Conservation (phyloP, 1,284 basidiomycete genomes). For the Ganoderma lingzhi region DNA sequence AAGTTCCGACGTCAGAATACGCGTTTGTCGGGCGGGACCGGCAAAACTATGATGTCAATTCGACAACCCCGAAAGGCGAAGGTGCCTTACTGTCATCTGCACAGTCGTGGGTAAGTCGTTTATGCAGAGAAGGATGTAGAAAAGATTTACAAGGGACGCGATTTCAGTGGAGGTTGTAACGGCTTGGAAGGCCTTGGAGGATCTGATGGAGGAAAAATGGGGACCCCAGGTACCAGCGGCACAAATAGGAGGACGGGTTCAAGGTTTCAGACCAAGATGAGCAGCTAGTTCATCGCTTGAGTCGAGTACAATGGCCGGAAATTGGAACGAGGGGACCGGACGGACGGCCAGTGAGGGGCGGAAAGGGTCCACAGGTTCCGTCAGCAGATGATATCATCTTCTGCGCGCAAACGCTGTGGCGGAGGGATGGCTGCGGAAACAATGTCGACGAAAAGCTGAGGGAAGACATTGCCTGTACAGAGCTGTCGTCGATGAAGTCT, state of each 20-base stretch:
- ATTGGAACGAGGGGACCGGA: not conserved
- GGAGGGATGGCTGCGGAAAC: not conserved
- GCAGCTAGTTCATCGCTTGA: not conserved
- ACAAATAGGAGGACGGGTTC: not conserved
- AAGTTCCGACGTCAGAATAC: not conserved
- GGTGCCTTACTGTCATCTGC: not conserved
- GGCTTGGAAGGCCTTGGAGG: not conserved
- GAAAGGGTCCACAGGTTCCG: not conserved
- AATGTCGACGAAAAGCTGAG: not conserved
- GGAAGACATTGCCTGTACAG: not conserved
- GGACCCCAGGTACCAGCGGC: not conserved
- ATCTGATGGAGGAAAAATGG: not conserved
- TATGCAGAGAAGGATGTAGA: not conserved
- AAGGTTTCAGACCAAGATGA: not conserved
- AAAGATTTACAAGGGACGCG: not conserved
- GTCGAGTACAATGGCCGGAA: not conserved
- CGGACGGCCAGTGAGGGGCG: not conserved
- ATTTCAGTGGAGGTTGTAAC: not conserved
- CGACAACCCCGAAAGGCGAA: not conserved
- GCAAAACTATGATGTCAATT: not conserved
- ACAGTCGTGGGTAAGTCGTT: not conserved
- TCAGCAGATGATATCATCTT: not conserved
- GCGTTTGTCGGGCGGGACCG: conserved; percentile 15
- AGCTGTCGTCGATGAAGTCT: not conserved
- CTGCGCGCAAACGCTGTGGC: not conserved